These are phyloP conservation scores for Graphiopsis chlorocephala DNA, from an alignment of 2,329 filamentous ascomycete species.

Conservation along the genomic window DNA sequence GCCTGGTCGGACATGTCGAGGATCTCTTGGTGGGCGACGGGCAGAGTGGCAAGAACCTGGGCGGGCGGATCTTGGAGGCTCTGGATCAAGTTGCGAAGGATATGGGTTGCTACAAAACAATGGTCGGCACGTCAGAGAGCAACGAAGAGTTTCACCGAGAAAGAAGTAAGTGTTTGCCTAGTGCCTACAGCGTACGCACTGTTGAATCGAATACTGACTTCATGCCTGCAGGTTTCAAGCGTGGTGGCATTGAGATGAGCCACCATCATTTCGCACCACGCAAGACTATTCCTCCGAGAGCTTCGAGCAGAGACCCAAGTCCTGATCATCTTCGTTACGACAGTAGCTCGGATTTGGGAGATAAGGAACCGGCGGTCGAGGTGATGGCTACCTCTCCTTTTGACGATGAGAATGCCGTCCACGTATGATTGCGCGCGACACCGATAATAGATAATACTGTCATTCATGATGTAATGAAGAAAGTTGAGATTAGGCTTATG, in stretches of 20 bases:
- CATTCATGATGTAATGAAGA: background rate
- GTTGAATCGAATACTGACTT: background rate
- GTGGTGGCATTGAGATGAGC: constrained; percentile 15
- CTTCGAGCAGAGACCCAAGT: constrained; percentile 10
- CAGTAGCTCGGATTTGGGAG: background rate
- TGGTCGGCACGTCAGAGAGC: constrained; percentile 19
- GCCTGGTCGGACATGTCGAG: constrained; percentile 21
- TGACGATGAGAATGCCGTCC: background rate
- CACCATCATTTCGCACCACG: constrained; percentile 14
- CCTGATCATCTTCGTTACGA: background rate
- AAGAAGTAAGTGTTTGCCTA: background rate
- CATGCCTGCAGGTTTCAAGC: constrained; percentile 16
- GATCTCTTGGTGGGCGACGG: constrained; percentile 23
- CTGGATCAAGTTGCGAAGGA: constrained; percentile 21
- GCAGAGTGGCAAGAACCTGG: constrained; percentile 26
- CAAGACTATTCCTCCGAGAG: constrained; percentile 1
- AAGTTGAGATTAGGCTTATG: background rate
- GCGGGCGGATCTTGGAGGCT: constrained; percentile 24
- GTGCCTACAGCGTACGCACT: background rate
- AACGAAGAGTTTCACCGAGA: constrained; percentile 26
- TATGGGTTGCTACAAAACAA: constrained; percentile 24
- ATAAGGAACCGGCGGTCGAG: background rate
- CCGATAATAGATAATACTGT: background rate
- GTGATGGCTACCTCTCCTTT: background rate
- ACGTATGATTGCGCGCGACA: background rate